Percentiles rank a stretch among this genome's conserved stretches.
phyloP scores from a whole-genome alignment of 176 grass and related monocot species.

The Microstegium vimineum region DNA sequence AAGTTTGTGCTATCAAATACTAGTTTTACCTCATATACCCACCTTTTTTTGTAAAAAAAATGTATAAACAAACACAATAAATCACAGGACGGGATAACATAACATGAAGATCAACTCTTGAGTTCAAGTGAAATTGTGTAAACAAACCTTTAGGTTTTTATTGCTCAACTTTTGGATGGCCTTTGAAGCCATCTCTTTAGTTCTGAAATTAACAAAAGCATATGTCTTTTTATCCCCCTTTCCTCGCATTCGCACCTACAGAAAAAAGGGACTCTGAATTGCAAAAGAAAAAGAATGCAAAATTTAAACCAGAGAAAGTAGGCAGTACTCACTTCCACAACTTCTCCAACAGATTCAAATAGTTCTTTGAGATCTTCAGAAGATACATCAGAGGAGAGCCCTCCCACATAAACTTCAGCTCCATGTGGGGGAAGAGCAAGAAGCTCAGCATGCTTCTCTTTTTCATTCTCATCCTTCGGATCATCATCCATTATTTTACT shows the following conservation, averaged over 20 bases:
- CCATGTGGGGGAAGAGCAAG: constrained; percentile 92
- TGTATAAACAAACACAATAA: background rate
- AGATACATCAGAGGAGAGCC: constrained; percentile 52
- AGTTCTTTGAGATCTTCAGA: constrained; percentile 74
- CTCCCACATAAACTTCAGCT: constrained; percentile 78
- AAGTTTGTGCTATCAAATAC: background rate
- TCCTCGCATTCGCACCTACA: constrained; percentile 77
- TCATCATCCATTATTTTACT: constrained; percentile 14
- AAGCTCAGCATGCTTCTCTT: constrained; percentile 53
- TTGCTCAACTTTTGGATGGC: constrained; percentile 76
- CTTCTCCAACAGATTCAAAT: constrained; percentile 75
- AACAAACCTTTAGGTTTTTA: constrained; percentile 63
- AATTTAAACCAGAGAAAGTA: constrained; percentile 22
- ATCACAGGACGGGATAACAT: background rate
- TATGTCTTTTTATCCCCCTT: constrained; percentile 60
- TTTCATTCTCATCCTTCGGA: constrained; percentile 32
- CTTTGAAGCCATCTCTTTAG: constrained; percentile 56
- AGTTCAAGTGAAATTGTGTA: background rate
- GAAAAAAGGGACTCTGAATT: background rate
- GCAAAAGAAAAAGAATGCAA: constrained; percentile 18
- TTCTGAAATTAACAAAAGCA: constrained; percentile 84
- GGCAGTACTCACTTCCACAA: constrained; percentile 68
- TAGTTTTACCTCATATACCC: too few relatives aligned
- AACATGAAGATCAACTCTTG: background rate
- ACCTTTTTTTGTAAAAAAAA: background rate